phyloP scores from a whole-genome alignment of 768 basidiomycete genomes.

The Xerocomellus chrysenteron region DNA sequence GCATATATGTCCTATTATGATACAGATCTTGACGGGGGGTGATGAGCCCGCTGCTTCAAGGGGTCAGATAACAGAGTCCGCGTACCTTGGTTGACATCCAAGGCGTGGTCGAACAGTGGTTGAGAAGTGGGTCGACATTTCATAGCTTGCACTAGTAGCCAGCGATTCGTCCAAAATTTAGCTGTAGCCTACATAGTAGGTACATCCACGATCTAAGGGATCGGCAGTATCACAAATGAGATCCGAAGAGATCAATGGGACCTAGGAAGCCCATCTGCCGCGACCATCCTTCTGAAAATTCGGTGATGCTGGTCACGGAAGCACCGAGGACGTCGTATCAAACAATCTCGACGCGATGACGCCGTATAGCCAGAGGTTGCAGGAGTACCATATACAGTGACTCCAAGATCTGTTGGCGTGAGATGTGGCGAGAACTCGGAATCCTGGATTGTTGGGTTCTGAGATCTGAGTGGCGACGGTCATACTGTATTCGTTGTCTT shows the following conservation, averaged over 20 bases:
- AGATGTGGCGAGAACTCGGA: background rate
- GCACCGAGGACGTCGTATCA: slow-evolving; percentile 20
- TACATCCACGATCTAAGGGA: background rate
- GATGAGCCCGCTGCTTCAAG: no score
- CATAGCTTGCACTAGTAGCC: background rate
- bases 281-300: background rate
- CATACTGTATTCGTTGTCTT: background rate
- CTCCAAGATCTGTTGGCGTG: background rate
- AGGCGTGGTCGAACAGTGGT: background rate
- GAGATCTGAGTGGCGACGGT: background rate
- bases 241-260: slow-evolving; percentile 3
- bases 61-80: background rate
- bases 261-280: background rate
- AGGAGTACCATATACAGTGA: slow-evolving; percentile 4
- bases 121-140: background rate
- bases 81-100: no score
- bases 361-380: background rate
- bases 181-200: background rate
- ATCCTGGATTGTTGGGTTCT: background rate
- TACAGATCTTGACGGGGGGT: background rate
- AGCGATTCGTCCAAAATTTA: background rate
- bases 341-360: background rate
- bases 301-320: slow-evolving; percentile 1
- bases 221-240: background rate
- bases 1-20: background rate